Percentiles rank a stretch among this genome's conserved stretches.
These are phyloP conservation scores for Choanephora cucurbitarum DNA, from an alignment of 371 early-diverging fungal genomes.

Conservation along the genomic window DNA sequence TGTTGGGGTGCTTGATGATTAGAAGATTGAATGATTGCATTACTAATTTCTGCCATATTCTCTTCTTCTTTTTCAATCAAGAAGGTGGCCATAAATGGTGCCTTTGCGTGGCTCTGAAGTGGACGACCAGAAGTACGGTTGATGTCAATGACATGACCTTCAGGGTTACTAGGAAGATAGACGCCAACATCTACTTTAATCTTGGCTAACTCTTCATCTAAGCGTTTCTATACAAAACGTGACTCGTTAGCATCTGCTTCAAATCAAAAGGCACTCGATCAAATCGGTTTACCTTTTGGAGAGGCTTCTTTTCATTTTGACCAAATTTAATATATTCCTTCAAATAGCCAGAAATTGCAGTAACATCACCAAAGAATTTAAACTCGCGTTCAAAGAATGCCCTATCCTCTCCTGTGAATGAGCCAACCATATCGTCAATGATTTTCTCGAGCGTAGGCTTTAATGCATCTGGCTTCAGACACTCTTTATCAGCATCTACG, in stretches of 20 bases:
- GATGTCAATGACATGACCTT: constrained; percentile 93
- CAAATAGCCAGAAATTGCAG: constrained; percentile 95
- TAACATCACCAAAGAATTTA: constrained; percentile 92
- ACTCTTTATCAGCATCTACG: constrained; percentile 86
- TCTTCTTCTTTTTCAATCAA: constrained; percentile 71
- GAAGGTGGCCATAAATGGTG: constrained; percentile 99
- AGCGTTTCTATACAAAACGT: constrained; percentile 43
- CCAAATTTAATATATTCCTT: constrained; percentile 93
- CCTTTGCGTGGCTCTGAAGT: constrained; percentile 98
- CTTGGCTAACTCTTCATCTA: constrained; percentile 96
- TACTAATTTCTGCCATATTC: constrained; percentile 48
- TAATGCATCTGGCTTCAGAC: constrained; percentile 72
- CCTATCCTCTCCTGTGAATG: constrained; percentile 84
- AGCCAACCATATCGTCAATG: constrained; percentile 72
- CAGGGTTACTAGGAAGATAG: constrained; percentile 98
- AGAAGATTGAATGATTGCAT: constrained; percentile 50
- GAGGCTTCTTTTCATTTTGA: constrained; percentile 93
- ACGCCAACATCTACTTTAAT: constrained; percentile 97
- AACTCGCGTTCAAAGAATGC: constrained; percentile 95
- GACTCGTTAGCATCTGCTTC: no score
- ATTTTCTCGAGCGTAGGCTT: constrained; percentile 90
- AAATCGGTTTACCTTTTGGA: constrained; percentile 58
- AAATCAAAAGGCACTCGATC: no score
- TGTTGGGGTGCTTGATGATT: constrained; percentile 29
- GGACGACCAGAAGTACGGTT: constrained; percentile 95